Conservation (phyloP, 257 asterid genomes). For the Dorcoceras hygrometricum region DNA sequence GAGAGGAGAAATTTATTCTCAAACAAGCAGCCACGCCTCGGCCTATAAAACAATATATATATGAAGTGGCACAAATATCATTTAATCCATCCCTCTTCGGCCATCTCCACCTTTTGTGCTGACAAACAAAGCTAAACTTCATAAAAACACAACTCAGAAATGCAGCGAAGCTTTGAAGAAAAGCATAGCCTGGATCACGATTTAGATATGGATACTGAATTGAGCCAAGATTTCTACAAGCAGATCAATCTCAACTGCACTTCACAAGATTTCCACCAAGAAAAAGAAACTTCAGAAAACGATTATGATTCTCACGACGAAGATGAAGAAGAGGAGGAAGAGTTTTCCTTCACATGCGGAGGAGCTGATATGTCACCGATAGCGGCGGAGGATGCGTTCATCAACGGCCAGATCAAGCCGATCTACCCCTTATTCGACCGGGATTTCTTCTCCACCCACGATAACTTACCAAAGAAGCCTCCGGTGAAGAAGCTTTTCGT, state of each 20-base stretch:
- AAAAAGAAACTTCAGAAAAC: conserved; percentile 16
- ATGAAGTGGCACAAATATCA: conserved; percentile 6
- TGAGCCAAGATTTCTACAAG: conserved; percentile 25
- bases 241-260: conserved; percentile 23
- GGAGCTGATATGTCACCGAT: conserved; percentile 50
- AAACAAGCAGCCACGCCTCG: conserved; percentile 21
- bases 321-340: conserved; percentile 56
- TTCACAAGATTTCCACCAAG: conserved; percentile 7
- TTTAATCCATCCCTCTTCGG: conserved; percentile 21
- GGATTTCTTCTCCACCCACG: conserved; percentile 38
- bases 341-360: conserved; percentile 60
- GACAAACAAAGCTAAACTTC: neutral
- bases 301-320: too few relatives aligned
- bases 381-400: conserved; percentile 80
- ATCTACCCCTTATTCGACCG: conserved; percentile 62
- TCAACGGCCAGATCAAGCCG: conserved; percentile 80
- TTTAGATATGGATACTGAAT: conserved; percentile 18
- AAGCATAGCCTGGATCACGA: conserved; percentile 13
- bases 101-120: conserved; percentile 4
- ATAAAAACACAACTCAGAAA: conserved; percentile 9
- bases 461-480: conserved; percentile 39
- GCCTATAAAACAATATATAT: neutral
- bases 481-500: conserved; percentile 49
- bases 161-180: conserved; percentile 28
- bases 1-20: neutral